Percentiles rank a stretch among this genome's conserved stretches.
These are phyloP conservation scores for Aeschynomene evenia DNA, from an alignment of 306 rosid genomes.

Conservation along the genomic window DNA sequence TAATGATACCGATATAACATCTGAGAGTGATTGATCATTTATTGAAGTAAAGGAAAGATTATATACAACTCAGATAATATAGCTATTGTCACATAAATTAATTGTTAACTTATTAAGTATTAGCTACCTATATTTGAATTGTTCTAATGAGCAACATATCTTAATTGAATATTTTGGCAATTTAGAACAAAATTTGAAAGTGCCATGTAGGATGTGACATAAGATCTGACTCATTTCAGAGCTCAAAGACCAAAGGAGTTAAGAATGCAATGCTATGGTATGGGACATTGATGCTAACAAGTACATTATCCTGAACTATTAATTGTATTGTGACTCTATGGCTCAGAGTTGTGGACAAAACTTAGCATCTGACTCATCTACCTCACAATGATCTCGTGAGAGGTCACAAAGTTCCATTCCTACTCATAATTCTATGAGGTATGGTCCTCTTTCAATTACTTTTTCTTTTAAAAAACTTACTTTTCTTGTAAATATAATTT, in stretches of 20 bases:
- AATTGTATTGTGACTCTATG: not conserved
- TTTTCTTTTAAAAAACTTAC: too few species aligned
- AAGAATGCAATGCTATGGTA: constrained; percentile 23
- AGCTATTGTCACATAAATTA: too few species aligned
- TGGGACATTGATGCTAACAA: not conserved
- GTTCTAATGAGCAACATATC: too few species aligned
- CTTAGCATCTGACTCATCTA: not conserved
- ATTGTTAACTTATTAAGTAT: too few species aligned
- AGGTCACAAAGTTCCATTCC: constrained; percentile 14
- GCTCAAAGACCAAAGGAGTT: constrained; percentile 32
- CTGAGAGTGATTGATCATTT: too few species aligned
- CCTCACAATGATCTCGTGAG: constrained; percentile 16
- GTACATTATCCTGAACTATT: constrained; percentile 1
- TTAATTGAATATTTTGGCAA: too few species aligned
- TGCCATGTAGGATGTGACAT: constrained; percentile 25
- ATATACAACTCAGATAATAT: too few species aligned
- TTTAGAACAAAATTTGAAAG: not conserved
- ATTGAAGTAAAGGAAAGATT: too few species aligned
- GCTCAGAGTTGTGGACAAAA: constrained; percentile 30
- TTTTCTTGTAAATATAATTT: too few species aligned
- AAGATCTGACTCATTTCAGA: constrained; percentile 13
- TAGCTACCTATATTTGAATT: too few species aligned
- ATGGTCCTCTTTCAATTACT: not conserved
- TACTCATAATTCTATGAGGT: not conserved
- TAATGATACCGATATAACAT: too few species aligned